Base-by-base conservation (phyloP, 441 rosid genomes). In the Croton setiger region DNA sequence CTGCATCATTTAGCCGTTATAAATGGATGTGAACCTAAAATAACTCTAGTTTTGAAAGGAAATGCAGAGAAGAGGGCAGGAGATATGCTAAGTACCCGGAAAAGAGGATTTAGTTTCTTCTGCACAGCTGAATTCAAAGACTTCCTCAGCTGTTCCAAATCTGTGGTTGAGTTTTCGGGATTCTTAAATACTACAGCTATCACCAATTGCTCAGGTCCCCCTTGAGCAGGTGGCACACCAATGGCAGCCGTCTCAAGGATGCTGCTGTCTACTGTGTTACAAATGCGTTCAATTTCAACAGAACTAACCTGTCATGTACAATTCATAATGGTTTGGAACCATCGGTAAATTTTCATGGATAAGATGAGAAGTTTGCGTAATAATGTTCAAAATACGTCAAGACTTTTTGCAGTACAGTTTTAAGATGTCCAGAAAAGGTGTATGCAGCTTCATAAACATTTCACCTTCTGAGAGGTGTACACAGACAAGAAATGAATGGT, bases 211-310 rank as follows among this genome's bases (percentile, higher is more conserved):
- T 94, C 98, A 0, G 98, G 98, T 60, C 97, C 98, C 0, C 98
- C 98, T 11, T 70, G 80, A 5, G 88, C 83, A 65, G 96, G 96
- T 12, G 97, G 98, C 72, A 94, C 93, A 39, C 97, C 96, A 14
- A 94, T 76, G 13, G 98, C 97, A 21, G 97, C 97, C 75, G 98
- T 94, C 81, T 91, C 97, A 9, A 94, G 84, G 65, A 94, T 56
- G 56, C 61, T 76, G 54, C 75, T 82, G 73, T 94, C 88, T 41
- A 78, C 92, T 13, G 78, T 69, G 73, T 91, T 94, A 71, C 98
- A 94, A 36, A 94, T 81, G 27, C 97, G 88, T 66, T 94, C 98
- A 1, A 94, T 87, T 83, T 91, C 98, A 57, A 87, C 77, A 14
- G 98, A 94, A 68, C 97, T 89, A 12, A 93, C 96, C 98, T 93